Evolutionary conservation across 352 stramenopile genomes (phyloP).

Genomic region (Phytophthora ohioensis): DNA sequence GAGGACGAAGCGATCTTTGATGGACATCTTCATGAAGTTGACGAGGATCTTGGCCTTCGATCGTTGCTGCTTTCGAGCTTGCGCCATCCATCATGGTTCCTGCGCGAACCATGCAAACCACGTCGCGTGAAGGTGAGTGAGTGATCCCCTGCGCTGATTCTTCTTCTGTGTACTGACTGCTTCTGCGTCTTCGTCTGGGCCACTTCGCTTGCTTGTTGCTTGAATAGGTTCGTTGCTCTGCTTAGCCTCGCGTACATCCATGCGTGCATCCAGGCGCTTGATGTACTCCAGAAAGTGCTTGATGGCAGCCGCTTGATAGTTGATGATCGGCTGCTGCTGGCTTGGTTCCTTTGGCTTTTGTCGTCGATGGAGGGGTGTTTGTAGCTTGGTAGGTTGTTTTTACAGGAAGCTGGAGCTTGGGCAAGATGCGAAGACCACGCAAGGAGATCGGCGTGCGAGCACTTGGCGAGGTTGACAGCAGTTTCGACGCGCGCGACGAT

Average conservation of each 20-base stretch:
- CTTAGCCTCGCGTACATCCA: slow-evolving; percentile 26
- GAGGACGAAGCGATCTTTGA: slow-evolving; percentile 9
- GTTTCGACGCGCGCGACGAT: slow-evolving; percentile 3
- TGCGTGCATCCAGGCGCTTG: slow-evolving; percentile 10
- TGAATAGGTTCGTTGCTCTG: slow-evolving; percentile 8
- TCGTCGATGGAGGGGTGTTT: neutral
- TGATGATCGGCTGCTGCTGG: slow-evolving; percentile 16
- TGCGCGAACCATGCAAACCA: slow-evolving; percentile 31
- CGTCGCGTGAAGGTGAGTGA: slow-evolving; percentile 13
- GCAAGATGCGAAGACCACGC: slow-evolving; percentile 15
- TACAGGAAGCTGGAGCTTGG: neutral
- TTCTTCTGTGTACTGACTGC: slow-evolving; percentile 11
- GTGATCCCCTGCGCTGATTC: neutral
- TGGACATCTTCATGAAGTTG: slow-evolving; percentile 27
- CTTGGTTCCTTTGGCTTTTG: neutral
- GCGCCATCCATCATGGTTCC: slow-evolving; percentile 1
- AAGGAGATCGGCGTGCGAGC: slow-evolving; percentile 1
- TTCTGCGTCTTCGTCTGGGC: neutral
- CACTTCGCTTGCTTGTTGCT: neutral
- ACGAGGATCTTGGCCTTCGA: slow-evolving; percentile 18
- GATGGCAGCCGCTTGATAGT: slow-evolving; percentile 26
- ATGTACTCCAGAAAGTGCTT: slow-evolving; percentile 20
- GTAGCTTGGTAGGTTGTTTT: neutral
- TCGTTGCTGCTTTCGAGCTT: slow-evolving; percentile 9
- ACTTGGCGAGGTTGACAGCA: neutral